Conservation (phyloP, 176 grass and related monocot species). For the Lolium rigidum region DNA sequence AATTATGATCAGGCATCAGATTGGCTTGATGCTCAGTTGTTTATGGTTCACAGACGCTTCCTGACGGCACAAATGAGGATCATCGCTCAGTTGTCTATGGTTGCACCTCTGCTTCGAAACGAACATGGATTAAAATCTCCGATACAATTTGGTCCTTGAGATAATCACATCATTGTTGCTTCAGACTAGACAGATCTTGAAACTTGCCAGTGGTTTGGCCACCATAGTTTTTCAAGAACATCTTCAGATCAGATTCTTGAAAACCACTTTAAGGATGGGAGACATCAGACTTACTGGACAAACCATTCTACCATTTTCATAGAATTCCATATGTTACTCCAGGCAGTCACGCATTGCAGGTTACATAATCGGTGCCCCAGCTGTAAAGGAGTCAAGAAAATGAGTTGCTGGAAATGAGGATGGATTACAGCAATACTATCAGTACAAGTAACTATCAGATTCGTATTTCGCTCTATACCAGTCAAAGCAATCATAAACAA, state of each 20-base stretch:
- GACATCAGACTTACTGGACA: conserved; percentile 60
- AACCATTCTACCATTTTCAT: conserved; percentile 50
- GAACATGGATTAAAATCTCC: no score
- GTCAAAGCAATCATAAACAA: conserved; percentile 1
- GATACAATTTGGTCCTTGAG: no score
- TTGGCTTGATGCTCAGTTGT: no score
- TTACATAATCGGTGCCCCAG: conserved; percentile 60
- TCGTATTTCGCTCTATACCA: not conserved
- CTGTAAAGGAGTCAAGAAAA: conserved; percentile 37
- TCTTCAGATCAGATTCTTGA: not conserved
- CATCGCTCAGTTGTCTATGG: not conserved
- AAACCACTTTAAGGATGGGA: not conserved
- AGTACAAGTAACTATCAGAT: not conserved
- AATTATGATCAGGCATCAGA: no score
- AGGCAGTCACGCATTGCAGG: conserved; percentile 69
- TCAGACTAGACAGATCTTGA: no score
- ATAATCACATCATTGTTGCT: conserved; percentile 13
- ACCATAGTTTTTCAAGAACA: conserved; percentile 44
- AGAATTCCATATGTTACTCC: conserved; percentile 77
- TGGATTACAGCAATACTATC: no score
- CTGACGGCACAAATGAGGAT: not conserved
- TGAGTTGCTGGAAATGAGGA: no score
- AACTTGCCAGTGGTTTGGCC: conserved; percentile 61
- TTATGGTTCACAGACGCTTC: not conserved
- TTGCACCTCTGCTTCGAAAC: not conserved